These are phyloP conservation scores for Aspergillus intermedius DNA, from an alignment of 2,329 filamentous ascomycete genomes.

Conservation along the genomic window DNA sequence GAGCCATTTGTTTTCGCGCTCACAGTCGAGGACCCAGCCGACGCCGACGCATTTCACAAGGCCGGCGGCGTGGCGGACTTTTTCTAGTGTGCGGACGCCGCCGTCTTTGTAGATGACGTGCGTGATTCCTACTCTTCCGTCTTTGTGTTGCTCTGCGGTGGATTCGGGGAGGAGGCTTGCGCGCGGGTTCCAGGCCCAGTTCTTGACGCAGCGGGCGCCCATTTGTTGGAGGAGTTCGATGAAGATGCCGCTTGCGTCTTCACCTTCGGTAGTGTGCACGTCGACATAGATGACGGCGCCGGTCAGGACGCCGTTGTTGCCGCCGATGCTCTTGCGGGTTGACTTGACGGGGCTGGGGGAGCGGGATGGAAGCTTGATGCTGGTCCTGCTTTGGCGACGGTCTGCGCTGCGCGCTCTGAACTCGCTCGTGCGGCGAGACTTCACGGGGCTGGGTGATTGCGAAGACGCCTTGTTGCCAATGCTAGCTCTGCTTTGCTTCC, in stretches of 20 bases:
- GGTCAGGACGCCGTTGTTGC: constrained; percentile 45
- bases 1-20: constrained; percentile 69
- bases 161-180: constrained; percentile 28
- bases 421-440: constrained; percentile 7
- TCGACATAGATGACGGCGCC: constrained; percentile 78
- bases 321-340: constrained; percentile 17
- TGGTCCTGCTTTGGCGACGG: constrained; percentile 3
- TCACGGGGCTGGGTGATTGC: too few relatives aligned
- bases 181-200: constrained; percentile 68
- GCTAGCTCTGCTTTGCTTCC: constrained; percentile 3
- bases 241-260: constrained; percentile 74
- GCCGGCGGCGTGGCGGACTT: constrained; percentile 64
- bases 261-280: constrained; percentile 73
- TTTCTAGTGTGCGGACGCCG: constrained; percentile 70
- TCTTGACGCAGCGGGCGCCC: constrained; percentile 71
- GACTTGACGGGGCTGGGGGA: constrained; percentile 23
- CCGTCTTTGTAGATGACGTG: constrained; percentile 91
- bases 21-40: constrained; percentile 83
- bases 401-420: constrained; percentile 9
- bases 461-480: too few relatives aligned
- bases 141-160: constrained; percentile 25
- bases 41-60: constrained; percentile 81
- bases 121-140: constrained; percentile 64
- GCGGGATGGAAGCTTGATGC: constrained; percentile 2
- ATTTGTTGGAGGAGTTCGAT: constrained; percentile 71